Percentiles rank a stretch among this genome's conserved stretches.
phyloP scores from a whole-genome alignment of 768 basidiomycete genomes.

The Tephrocybe sp. region DNA sequence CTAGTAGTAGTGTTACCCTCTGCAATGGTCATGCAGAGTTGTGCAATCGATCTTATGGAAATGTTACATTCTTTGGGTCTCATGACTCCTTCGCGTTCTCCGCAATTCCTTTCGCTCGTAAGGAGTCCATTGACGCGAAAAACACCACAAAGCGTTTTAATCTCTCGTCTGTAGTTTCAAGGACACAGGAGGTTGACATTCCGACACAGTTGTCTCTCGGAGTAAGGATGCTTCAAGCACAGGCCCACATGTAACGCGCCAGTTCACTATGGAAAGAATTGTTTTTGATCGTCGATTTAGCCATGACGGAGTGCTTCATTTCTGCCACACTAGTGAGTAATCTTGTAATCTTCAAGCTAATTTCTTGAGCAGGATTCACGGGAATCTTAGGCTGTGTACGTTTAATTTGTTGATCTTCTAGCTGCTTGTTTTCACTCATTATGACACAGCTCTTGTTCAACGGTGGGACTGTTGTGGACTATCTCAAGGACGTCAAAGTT shows the following conservation, averaged over 20 bases:
- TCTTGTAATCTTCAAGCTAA: too few species aligned
- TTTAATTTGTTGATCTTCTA: background rate
- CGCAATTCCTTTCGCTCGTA: conserved; percentile 9
- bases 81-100: conserved; percentile 13
- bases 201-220: conserved; percentile 25
- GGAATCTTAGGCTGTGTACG: background rate
- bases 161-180: conserved; percentile 30
- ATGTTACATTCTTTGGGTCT: conserved; percentile 14
- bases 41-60: conserved; percentile 14
- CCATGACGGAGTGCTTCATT: background rate
- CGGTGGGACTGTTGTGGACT: conserved; percentile 47
- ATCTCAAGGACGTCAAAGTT: conserved; percentile 49
- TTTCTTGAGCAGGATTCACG: background rate
- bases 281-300: background rate
- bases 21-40: conserved; percentile 17
- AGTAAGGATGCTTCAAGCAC: conserved; percentile 23
- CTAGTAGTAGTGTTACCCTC: too few species aligned
- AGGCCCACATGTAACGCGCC: conserved; percentile 20
- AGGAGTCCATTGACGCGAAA: background rate
- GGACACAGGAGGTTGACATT: conserved; percentile 34
- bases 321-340: background rate
- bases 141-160: background rate
- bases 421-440: conserved; percentile 5
- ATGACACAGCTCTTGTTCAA: conserved; percentile 41
- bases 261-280: background rate